Percentiles rank a stretch among this genome's conserved stretches.
phyloP scores from a whole-genome alignment of 306 rosid genomes.

The Corylus avellana region DNA sequence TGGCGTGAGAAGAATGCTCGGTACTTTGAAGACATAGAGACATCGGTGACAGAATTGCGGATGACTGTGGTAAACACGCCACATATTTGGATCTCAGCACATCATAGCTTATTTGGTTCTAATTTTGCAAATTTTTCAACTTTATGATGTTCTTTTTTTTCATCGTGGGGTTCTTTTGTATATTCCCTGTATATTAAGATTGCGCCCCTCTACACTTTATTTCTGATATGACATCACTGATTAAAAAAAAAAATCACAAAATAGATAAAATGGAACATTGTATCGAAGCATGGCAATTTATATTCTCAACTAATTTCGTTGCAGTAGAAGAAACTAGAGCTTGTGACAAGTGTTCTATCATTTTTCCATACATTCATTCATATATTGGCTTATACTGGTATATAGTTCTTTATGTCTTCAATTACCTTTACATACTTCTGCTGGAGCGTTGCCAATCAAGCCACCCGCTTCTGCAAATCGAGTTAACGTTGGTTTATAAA shows the following conservation, averaged over 20 bases:
- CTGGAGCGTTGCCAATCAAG: constrained; percentile 76
- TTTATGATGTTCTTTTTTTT: too few relatives aligned
- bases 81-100: too few relatives aligned
- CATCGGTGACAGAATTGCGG: too few relatives aligned
- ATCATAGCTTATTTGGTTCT: too few relatives aligned
- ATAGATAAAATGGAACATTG: background rate
- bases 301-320: background rate
- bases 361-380: constrained; percentile 7
- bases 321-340: background rate
- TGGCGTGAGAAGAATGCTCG: too few relatives aligned
- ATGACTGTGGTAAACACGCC: too few relatives aligned
- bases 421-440: constrained; percentile 86
- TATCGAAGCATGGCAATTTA: background rate
- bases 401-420: constrained; percentile 7
- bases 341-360: background rate
- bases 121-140: too few relatives aligned
- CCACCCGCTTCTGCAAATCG: constrained; percentile 81
- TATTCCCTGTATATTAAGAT: too few relatives aligned
- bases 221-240: too few relatives aligned
- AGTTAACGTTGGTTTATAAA: constrained; percentile 71
- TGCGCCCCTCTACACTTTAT: too few relatives aligned
- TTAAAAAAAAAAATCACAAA: background rate
- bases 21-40: too few relatives aligned
- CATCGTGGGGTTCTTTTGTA: too few relatives aligned
- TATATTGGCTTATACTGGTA: constrained; percentile 5